phyloP scores from a whole-genome alignment of 108 stramenopile genomes.

The Pinguiococcus pyrenoidosus region DNA sequence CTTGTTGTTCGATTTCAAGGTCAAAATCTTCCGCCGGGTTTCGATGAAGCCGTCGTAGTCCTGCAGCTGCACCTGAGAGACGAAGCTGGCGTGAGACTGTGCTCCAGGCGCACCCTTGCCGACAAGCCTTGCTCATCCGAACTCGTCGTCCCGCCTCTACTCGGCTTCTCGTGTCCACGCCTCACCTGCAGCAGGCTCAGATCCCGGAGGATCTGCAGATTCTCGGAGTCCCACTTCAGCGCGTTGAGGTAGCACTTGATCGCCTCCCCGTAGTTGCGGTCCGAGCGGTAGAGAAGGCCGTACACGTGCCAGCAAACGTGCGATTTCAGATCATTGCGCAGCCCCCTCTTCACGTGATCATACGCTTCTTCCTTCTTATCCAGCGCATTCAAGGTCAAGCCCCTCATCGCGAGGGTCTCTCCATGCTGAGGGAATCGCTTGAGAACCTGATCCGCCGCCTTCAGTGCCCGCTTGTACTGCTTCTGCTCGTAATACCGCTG shows the following conservation, averaged over 20 bases:
- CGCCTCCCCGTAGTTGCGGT: slow-evolving; percentile 85
- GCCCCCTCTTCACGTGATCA: slow-evolving; percentile 72
- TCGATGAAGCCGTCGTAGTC: slow-evolving; percentile 75
- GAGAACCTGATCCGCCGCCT: slow-evolving; percentile 47
- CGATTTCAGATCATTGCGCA: slow-evolving; percentile 78
- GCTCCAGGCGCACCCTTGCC: too few relatives aligned
- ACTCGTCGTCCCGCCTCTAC: too few relatives aligned
- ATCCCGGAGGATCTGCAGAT: slow-evolving; percentile 87
- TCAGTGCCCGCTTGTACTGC: slow-evolving; percentile 94
- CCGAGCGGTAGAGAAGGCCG: slow-evolving; percentile 82
- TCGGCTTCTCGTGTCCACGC: too few relatives aligned
- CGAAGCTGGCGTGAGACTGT: too few relatives aligned
- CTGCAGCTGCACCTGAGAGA: slow-evolving; percentile 66
- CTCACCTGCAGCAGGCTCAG: slow-evolving; percentile 51
- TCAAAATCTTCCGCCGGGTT: slow-evolving; percentile 66
- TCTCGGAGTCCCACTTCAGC: slow-evolving; percentile 69
- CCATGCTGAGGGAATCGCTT: slow-evolving; percentile 92
- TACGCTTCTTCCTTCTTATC: slow-evolving; percentile 56
- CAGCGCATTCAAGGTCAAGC: slow-evolving; percentile 66
- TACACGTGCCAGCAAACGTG: slow-evolving; percentile 99
- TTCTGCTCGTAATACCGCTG: slow-evolving; percentile 94
- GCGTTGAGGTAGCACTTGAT: slow-evolving; percentile 98
- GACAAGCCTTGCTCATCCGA: too few relatives aligned
- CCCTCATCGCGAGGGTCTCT: slow-evolving; percentile 93
- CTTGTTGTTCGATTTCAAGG: slow-evolving; percentile 61